phyloP scores from a whole-genome alignment of 495 filamentous ascomycete species.

The Penicillium longicatenatum region DNA sequence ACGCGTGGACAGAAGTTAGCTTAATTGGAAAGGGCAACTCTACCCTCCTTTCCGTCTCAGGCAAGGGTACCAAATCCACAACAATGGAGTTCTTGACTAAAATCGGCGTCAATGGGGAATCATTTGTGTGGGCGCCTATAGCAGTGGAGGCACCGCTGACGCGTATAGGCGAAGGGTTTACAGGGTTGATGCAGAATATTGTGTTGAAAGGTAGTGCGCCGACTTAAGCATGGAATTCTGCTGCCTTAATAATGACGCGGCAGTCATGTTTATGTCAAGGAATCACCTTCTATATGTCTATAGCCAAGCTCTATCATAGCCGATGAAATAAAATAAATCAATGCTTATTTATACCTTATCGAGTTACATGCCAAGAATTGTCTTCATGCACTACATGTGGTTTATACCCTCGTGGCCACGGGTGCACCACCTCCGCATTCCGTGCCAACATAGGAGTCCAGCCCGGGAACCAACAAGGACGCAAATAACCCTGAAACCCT shows the following conservation, averaged over 20 bases:
- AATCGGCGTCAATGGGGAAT: constrained; percentile 43
- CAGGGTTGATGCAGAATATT: constrained; percentile 27
- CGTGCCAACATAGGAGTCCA: background rate
- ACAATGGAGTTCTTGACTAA: constrained; percentile 16
- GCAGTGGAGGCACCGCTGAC: constrained; percentile 51
- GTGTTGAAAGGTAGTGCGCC: constrained; percentile 12
- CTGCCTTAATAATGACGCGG: background rate
- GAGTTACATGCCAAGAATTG: background rate
- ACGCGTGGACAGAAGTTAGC: constrained; percentile 41
- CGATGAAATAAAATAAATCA: background rate
- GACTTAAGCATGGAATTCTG: background rate
- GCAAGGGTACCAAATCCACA: background rate
- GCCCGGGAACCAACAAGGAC: background rate
- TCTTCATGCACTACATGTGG: background rate
- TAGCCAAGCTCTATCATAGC: background rate
- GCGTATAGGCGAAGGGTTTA: constrained; percentile 39
- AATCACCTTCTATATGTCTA: background rate
- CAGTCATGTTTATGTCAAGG: background rate
- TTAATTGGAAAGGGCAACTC: constrained; percentile 42
- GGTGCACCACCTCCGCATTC: background rate
- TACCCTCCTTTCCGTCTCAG: constrained; percentile 37
- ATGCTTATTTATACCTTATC: background rate
- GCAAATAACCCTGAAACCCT: background rate
- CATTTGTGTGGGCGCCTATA: constrained; percentile 31
- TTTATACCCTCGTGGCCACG: constrained; percentile 5